phyloP scores from a whole-genome alignment of 768 basidiomycete genomes.

The Cystoderma amianthinum region DNA sequence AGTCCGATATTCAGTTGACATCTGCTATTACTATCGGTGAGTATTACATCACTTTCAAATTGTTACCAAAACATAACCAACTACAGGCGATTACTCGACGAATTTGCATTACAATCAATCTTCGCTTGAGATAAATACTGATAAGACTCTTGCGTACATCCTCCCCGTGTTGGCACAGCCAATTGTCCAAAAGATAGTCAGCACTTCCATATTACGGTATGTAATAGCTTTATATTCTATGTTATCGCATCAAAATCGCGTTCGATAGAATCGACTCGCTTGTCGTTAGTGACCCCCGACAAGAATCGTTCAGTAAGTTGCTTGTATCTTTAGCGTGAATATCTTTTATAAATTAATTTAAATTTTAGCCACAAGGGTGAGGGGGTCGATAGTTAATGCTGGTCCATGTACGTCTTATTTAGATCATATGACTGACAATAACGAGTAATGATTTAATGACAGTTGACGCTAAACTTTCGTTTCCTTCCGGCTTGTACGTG shows the following conservation, averaged over 20 bases:
- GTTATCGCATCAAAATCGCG: not conserved
- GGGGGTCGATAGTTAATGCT: constrained; percentile 59
- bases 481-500: constrained; percentile 54
- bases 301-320: constrained; percentile 47
- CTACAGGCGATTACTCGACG: constrained; percentile 55
- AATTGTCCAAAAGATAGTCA: constrained; percentile 68
- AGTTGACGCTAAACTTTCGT: constrained; percentile 67
- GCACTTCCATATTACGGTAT: constrained; percentile 48
- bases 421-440: not conserved
- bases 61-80: not conserved
- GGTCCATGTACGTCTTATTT: constrained; percentile 54
- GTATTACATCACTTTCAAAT: not conserved
- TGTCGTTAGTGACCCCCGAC: constrained; percentile 50
- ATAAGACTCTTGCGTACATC: constrained; percentile 53
- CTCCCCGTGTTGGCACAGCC: constrained; percentile 66
- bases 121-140: constrained; percentile 51
- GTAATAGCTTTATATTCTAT: constrained; percentile 4
- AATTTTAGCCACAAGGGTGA: constrained; percentile 40
- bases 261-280: constrained; percentile 46
- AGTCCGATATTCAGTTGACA: constrained; percentile 52
- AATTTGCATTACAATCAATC: constrained; percentile 54
- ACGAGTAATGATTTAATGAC: constrained; percentile 4
- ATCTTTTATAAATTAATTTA: not conserved
- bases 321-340: not conserved
- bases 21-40: constrained; percentile 53